A percentile compares a stretch with the other conserved stretches of the same genome.
phyloP scores from a whole-genome alignment of 2,329 filamentous ascomycete species.

The Pezicula rhizophila region DNA sequence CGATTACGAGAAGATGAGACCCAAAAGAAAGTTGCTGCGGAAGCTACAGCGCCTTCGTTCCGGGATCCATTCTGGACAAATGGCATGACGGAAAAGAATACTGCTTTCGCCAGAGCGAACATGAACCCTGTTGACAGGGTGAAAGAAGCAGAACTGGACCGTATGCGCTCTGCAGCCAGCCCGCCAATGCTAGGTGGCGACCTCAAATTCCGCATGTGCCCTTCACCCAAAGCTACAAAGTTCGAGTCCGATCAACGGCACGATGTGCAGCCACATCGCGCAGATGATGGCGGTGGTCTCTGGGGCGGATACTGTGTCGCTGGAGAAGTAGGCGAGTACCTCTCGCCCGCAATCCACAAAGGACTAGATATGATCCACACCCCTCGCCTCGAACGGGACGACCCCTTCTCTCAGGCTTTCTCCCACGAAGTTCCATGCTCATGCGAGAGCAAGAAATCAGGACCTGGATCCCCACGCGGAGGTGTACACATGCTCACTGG shows the following conservation, averaged over 20 bases:
- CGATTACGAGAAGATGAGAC: conserved; percentile 27
- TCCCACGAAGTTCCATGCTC: conserved; percentile 8
- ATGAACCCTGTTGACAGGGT: conserved; percentile 13
- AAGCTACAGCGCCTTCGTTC: conserved; percentile 25
- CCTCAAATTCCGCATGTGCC: conserved; percentile 73
- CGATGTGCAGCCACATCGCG: conserved; percentile 46
- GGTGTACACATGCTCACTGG: conserved; percentile 26
- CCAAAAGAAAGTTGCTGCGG: conserved; percentile 25
- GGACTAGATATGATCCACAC: conserved; percentile 30
- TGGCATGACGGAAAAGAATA: conserved; percentile 23
- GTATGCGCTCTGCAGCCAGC: conserved; percentile 51
- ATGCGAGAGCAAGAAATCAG: conserved; percentile 8
- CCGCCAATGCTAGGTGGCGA: conserved; percentile 87
- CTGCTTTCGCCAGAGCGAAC: conserved; percentile 7
- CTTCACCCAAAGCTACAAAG: conserved; percentile 77
- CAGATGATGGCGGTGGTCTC: conserved; percentile 57
- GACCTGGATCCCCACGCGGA: conserved; percentile 3
- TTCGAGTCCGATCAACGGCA: conserved; percentile 71
- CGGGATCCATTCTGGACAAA: conserved; percentile 29
- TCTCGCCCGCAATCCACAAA: conserved; percentile 26
- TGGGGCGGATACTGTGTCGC: conserved; percentile 69
- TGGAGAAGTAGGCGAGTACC: conserved; percentile 28
- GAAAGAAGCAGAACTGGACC: conserved; percentile 34
- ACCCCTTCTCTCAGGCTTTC: conserved; percentile 28
- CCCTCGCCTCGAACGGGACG: conserved; percentile 27